These are phyloP conservation scores for Diophrys appendiculata DNA, from an alignment of 73 alveolate genomes.

Conservation along the genomic window DNA sequence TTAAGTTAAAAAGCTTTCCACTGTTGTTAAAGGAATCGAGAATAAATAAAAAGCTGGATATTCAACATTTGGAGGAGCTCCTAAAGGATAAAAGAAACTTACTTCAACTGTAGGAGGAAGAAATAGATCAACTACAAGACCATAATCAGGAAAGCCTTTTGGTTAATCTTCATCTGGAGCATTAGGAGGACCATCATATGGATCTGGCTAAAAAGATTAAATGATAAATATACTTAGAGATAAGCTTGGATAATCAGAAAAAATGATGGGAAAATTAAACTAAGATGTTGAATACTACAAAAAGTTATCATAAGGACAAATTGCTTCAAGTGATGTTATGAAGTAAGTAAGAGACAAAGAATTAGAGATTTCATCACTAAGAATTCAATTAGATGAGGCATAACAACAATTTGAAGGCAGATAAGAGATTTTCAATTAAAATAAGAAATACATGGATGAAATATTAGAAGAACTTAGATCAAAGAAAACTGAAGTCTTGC, in stretches of 20 bases:
- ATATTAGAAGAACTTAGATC: conserved; percentile 37
- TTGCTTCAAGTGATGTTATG: background rate
- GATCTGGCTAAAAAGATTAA: background rate
- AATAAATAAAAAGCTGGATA: conserved; percentile 4
- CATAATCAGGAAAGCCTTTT: background rate
- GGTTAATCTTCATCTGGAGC: conserved; percentile 14
- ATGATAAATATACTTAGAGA: no score
- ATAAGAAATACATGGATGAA: conserved; percentile 16
- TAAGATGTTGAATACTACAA: conserved; percentile 4
- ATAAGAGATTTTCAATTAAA: conserved; percentile 14
- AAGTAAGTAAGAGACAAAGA: background rate
- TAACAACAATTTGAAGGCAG: background rate
- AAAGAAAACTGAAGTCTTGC: conserved; percentile 20
- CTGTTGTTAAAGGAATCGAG: conserved; percentile 33
- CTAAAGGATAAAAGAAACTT: background rate
- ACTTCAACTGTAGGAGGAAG: background rate
- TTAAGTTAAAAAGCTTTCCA: conserved; percentile 27
- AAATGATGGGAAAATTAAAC: background rate
- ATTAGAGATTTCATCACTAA: background rate
- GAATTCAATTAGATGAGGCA: conserved; percentile 35
- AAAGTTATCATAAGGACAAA: background rate
- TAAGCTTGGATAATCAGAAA: background rate
- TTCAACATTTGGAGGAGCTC: conserved; percentile 3
- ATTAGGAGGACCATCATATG: background rate
- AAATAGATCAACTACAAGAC: background rate